Percentiles rank a stretch among this genome's conserved stretches.
phyloP scores from a whole-genome alignment of 495 filamentous ascomycete genomes.

The Jackrogersella multiformis region DNA sequence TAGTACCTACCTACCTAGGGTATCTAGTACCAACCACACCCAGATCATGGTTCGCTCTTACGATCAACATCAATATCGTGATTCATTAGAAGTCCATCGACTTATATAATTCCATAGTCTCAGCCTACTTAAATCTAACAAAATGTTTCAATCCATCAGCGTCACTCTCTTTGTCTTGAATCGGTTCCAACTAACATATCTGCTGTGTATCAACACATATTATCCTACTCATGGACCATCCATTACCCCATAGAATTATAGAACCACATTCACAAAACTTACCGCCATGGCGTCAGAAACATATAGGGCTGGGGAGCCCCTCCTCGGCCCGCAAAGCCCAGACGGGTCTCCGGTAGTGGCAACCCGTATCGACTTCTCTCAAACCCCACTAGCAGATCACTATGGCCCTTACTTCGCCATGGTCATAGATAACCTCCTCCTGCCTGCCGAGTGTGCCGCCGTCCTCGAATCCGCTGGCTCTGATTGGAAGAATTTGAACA shows the following conservation, averaged over 20 bases:
- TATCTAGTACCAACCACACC: too few species aligned
- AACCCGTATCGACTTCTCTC: constrained; percentile 60
- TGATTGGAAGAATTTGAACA: constrained; percentile 41
- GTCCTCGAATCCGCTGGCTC: constrained; percentile 61
- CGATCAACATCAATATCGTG: background rate
- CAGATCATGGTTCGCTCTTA: too few species aligned
- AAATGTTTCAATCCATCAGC: background rate
- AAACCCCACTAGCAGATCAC: constrained; percentile 59
- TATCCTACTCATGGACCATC: constrained; percentile 1
- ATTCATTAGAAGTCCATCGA: background rate
- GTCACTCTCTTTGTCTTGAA: background rate
- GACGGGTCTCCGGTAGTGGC: constrained; percentile 23
- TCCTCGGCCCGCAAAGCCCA: constrained; percentile 21
- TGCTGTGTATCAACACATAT: background rate
- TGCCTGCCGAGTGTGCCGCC: constrained; percentile 65
- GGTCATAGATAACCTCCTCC: constrained; percentile 72
- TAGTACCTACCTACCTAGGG: background rate
- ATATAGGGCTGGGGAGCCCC: constrained; percentile 13
- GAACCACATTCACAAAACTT: background rate
- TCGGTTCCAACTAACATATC: background rate
- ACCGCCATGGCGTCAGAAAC: constrained; percentile 29
- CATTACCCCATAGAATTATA: background rate
- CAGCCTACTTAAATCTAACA: background rate
- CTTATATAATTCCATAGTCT: background rate
- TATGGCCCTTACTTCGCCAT: constrained; percentile 65